A percentile compares a stretch with the other conserved stretches of the same genome.
These are phyloP conservation scores for Babesia caballi DNA, from an alignment of 169 alveolate species.

Conservation along the genomic window DNA sequence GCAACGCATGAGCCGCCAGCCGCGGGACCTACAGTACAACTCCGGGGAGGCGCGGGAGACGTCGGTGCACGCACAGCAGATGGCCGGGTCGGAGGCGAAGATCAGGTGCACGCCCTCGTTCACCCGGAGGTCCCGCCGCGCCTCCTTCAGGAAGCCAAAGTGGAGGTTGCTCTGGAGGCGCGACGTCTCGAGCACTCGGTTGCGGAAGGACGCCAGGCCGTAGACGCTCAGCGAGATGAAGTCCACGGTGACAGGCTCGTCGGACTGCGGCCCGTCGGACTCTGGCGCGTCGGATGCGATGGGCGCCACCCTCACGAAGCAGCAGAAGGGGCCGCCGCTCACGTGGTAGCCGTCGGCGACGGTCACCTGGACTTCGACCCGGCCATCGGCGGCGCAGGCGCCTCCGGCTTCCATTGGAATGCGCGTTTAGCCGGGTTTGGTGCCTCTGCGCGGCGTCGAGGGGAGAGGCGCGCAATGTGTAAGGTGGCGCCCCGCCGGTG, in stretches of 20 bases:
- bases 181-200: background rate
- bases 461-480: constrained; percentile 1
- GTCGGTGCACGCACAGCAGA: constrained; percentile 38
- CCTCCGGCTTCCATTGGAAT: too few relatives aligned
- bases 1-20: background rate
- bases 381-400: background rate
- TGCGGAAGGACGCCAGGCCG: constrained; percentile 23
- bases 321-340: constrained; percentile 66
- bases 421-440: too few relatives aligned
- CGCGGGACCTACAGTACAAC: constrained; percentile 29
- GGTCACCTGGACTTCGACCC: constrained; percentile 32
- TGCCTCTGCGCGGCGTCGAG: too few relatives aligned
- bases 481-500: too few relatives aligned
- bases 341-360: constrained; percentile 42
- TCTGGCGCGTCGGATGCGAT: constrained; percentile 26
- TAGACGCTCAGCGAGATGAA: constrained; percentile 50
- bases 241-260: constrained; percentile 30
- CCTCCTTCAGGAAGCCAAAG: constrained; percentile 40
- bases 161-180: constrained; percentile 32
- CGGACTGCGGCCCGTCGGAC: background rate
- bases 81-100: constrained; percentile 43
- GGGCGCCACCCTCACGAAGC: constrained; percentile 52
- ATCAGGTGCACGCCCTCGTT: constrained; percentile 35
- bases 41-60: constrained; percentile 14
- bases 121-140: background rate